Evolutionary conservation across 352 stramenopile species (phyloP), one percentile per base, ranked within the genome.

Genomic region (Globisporangium spinosum): DNA sequence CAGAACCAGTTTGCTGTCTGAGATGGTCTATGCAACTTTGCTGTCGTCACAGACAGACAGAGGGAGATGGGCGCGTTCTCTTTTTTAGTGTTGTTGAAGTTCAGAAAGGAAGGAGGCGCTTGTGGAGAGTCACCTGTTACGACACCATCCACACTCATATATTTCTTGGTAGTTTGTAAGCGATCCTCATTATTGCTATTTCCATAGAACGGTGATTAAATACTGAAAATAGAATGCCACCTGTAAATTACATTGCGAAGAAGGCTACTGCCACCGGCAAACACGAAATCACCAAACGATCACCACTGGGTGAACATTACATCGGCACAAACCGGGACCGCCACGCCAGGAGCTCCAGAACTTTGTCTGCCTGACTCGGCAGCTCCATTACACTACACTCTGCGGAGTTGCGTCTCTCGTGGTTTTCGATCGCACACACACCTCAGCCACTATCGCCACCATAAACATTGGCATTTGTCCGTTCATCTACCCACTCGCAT

Each of bases 1-100:
- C 55, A 2, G 8, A 13, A 51, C 7, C 43, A 51, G 27, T 43
- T 27, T 27, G 15, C 10, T 59, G 12, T 60, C 55, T 60, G 55
- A 60, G 55, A 60, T 25, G 55, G 55, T 43, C 55, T 60, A 43
- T 60, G 55, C 27, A 43, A 60, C 55, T 49, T 51, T 22, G 43
- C 43, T 51, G 43, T 51, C 43, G 43, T 51, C 43, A 51, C 43
- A 51, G 7, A 12, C 15, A 45, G 38, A 45, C 38, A 20, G 38
- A 45, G 12, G 38, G 43, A 4, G 43, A 51, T 51, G 43, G 17
- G 15, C 17, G 17, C 17, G 17, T 23, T n/a, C 43, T 51, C 43
- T 51, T 51, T 49, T 23, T 51, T 23, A 22, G 27, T 22, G 27
- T 25, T 59, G 27, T 60, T 60, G 55, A 60, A 60, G 55, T 43